Base-by-base conservation (phyloP, 2,329 filamentous ascomycete species). In the Cladosporium phlei region DNA sequence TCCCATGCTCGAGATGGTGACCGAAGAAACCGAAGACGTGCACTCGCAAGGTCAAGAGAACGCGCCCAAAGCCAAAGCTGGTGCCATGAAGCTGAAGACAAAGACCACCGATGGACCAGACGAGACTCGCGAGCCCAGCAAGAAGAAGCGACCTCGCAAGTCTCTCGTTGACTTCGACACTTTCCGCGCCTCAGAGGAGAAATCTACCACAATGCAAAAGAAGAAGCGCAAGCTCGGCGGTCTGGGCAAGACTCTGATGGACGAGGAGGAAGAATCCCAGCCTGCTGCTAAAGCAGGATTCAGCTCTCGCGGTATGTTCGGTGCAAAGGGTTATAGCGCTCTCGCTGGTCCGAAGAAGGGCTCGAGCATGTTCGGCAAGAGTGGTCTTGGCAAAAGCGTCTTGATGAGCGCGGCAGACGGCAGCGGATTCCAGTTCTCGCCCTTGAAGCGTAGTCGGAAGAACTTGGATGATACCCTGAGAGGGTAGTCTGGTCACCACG, bases 81-180 rank as follows among this genome's bases (percentile, higher is more conserved):
- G 65, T 5, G 61, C 61, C 4, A 56, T 56, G 20, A 69, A 70
- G 52, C 69, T 74, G 44, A 60, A 57, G 48, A 59, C 57, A 47
- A 70, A 71, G 48, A 63, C 44, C 19, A 51, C 52, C 29, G 59
- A 65, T 28, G 64, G 61, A 39, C 60, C 38, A 48, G 49, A 52
- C 55, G 28, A 56, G 28, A 47, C 57, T 14, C 54, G 46, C 7
- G 60, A 60, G n/a, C 66, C 65, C 37, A 55, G 64, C 43, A 70
- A 70, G 52, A 62, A 62, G 38, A 51, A 55, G 27, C 59, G 59
- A 50, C 58, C 59, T 17, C 69, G 71, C 56, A 75, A 75, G 50
- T 72, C 70, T 3, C 67, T 76, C 48, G 68, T 70, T 58, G 69
- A 70, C 6, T 75, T 67, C 42, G 59, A 60, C 2, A 58, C 64